Base-by-base conservation (phyloP, 139 green algal species). In the Edaphochlamys debaryana region DNA sequence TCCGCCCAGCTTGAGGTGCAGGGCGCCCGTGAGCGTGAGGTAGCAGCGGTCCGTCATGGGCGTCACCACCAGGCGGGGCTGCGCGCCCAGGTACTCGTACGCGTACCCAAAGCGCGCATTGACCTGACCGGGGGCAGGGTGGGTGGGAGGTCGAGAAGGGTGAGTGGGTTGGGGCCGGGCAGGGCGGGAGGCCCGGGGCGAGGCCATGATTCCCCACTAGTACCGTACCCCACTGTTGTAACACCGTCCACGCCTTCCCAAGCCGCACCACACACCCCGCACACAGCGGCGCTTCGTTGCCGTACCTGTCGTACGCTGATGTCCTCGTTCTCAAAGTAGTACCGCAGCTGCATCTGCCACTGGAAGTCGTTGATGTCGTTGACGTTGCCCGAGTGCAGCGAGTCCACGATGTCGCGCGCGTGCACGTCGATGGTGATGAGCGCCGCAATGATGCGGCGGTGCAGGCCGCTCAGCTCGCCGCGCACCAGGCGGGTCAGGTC, bases 381-480 rank as follows among this genome's bases (percentile, higher is more conserved):
- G 19, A 91, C 88, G 38, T 74, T 80, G 32, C 93, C 81, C 1
- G 82, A 62, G 63, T 91, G 76, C 42, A 98, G 87, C 40, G 92
- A 79, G 30, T 90, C 86, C 67, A 96, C 87, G 58, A 97, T 95
- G 86, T 96, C 94, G 50, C 93, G 86, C 34, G 91, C 92, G 86
- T 98, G 94, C 69, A 98, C 95, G 82, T 98, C 95, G 48, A 98
- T 95, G 6, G 94, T 98, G 91, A 98, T 96, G 69, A 98, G 90
- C 34, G 94, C 92, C 0, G 87, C 89, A 37, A 96, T 79, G 69
- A 94, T 93, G 73, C 84, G 85, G 58, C 93, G 87, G 20, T 92
- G 79, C 66, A 96, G 87, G 19, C 67, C 79, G 11, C 69, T 87
- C 60, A 96, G 82, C 64, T 95, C 82, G n/a, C 91, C 89, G 4